A percentile compares a stretch with the other conserved stretches of the same genome.
These are phyloP conservation scores for Coemansia reversa DNA, from an alignment of 192 early-diverging fungal species.

Conservation along the genomic window DNA sequence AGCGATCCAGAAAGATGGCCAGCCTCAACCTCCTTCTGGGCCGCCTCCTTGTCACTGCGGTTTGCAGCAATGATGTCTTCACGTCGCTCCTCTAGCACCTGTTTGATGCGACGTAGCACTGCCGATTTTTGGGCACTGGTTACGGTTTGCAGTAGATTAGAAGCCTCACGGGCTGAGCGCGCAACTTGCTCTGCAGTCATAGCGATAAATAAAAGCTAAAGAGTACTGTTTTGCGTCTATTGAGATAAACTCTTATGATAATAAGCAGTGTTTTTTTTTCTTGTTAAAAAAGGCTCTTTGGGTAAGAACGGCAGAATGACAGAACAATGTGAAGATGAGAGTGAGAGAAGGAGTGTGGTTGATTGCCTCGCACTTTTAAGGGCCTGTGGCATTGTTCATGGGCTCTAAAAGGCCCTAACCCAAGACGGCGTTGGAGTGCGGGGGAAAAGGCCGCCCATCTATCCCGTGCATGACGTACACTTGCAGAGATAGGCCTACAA, in stretches of 20 bases:
- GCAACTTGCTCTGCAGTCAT: constrained; percentile 46
- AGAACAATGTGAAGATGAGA: too few species aligned
- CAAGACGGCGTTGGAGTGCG: too few species aligned
- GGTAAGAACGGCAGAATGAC: too few species aligned
- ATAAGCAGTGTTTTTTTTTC: background rate
- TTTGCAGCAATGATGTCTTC: constrained; percentile 77
- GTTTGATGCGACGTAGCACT: constrained; percentile 70
- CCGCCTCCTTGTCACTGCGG: constrained; percentile 68
- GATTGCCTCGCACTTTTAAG: too few species aligned
- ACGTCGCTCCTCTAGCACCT: constrained; percentile 64
- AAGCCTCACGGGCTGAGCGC: constrained; percentile 65
- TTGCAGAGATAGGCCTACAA: background rate
- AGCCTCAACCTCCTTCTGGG: constrained; percentile 64
- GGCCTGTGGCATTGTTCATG: too few species aligned
- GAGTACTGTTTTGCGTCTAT: too few species aligned
- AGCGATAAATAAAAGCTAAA: too few species aligned
- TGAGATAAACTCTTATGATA: background rate
- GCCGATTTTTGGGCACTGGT: constrained; percentile 72
- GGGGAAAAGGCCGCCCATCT: background rate
- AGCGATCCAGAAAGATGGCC: constrained; percentile 75
- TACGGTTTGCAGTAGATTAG: constrained; percentile 69
- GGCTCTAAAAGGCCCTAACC: too few species aligned
- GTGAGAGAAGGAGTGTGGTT: too few species aligned
- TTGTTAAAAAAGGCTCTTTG: background rate
- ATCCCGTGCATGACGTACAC: background rate